Evolutionary conservation across 441 rosid genomes (phyloP).

Genomic region (Erysimum cheiri): DNA sequence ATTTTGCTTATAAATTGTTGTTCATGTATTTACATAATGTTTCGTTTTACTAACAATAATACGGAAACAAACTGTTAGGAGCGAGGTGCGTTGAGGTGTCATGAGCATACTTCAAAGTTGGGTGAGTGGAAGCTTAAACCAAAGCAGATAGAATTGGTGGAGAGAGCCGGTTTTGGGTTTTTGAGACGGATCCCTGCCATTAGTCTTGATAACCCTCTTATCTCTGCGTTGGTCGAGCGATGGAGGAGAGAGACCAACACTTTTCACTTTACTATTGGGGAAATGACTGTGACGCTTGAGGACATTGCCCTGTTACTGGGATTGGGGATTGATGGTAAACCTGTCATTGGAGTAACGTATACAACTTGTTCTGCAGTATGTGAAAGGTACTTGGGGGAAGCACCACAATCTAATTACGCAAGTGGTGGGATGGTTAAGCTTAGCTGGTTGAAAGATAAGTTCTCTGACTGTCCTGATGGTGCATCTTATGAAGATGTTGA

Average conservation of each 20-base stretch:
- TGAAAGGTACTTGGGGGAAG: conserved; percentile 70
- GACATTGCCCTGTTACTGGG: conserved; percentile 87
- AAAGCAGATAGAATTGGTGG: conserved; percentile 83
- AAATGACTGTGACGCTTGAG: conserved; percentile 91
- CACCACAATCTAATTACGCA: conserved; percentile 72
- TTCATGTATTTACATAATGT: not conserved
- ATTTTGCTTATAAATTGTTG: not conserved
- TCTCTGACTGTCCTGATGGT: conserved; percentile 74
- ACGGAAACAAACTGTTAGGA: conserved; percentile 57
- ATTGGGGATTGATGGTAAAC: conserved; percentile 89
- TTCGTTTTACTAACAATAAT: conserved; percentile 12
- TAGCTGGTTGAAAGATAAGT: conserved; percentile 96
- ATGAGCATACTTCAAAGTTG: conserved; percentile 94
- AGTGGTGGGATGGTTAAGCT: conserved; percentile 99
- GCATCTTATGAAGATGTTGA: conserved; percentile 71
- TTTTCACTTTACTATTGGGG: conserved; percentile 86
- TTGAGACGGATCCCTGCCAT: conserved; percentile 93
- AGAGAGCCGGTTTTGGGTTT: conserved; percentile 89
- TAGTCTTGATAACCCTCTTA: conserved; percentile 94
- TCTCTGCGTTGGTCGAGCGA: conserved; percentile 91
- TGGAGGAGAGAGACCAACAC: conserved; percentile 99
- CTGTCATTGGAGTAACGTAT: conserved; percentile 88
- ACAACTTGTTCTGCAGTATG: conserved; percentile 76
- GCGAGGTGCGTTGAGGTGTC: conserved; percentile 98
- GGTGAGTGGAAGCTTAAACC: conserved; percentile 88